Evolutionary conservation across 108 stramenopile genomes (phyloP), one percentile per base, ranked within the genome.

Genomic region (Nitzschia inconspicua): DNA sequence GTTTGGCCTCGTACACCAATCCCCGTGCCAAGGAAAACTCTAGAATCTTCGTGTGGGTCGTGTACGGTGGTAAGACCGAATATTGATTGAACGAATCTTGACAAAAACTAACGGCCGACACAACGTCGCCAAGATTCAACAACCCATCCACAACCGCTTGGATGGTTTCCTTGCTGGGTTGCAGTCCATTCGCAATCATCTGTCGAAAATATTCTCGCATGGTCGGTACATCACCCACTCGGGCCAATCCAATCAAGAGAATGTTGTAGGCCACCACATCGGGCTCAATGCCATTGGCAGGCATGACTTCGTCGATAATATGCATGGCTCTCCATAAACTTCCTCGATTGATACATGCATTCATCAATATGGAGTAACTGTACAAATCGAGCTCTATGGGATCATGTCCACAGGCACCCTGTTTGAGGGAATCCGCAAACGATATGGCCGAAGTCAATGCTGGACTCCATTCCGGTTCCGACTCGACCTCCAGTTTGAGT

Each of bases 401-500:
- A 25, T 77, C 75, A 47, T 93, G 91, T 34, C 91, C 87, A 63
- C 91, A 93, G n/a, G 91, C 91, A 8, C 91, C 91, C 36, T 93
- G 91, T 22, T 81, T 80, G 40, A 93, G 57, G 26, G 82, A 83
- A 42, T 89, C 91, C 10, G 85, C 85, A 74, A 93, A 93, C 23
- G 91, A 78, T 75, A 93, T 83, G 8, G 91, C 91, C 4, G 86
- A 80, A 13, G 84, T 83, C 30, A 91, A 76, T 2, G 84, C 67
- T 11, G 73, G 50, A 14, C 82, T 84, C 77, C 79, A 91, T 41
- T 87, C 77, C 43, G 78, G 71, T 47, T 83, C 83, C n/a, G 63
- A 53, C 37, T 90, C 85, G 39, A 78, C 75, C 27, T 86, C 84
- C 32, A 78, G 52, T 43, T 89, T 89, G 23, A 85, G 70, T 48